Percentiles rank a stretch among this genome's conserved stretches.
Conservation (phyloP, 176 grass and related monocot species). For the Triticum timopheevii region DNA sequence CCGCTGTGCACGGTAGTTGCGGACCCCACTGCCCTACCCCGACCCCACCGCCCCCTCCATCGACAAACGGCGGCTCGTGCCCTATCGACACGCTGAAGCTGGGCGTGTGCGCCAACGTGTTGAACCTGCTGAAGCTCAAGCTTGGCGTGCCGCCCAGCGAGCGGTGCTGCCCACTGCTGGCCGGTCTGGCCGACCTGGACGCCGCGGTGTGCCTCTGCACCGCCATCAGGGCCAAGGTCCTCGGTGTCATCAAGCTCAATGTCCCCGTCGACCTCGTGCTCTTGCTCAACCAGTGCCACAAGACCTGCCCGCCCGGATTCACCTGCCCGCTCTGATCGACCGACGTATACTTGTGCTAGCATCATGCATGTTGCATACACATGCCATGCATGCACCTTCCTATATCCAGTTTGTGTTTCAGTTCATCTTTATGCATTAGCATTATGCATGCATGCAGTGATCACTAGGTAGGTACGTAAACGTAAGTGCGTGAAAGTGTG, state of each 20-base stretch:
- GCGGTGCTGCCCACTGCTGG: slow-evolving; percentile 39
- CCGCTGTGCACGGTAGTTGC: no score
- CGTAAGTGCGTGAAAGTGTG: background rate
- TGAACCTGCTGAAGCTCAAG: slow-evolving; percentile 29
- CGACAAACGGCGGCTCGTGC: no score
- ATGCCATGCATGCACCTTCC: background rate
- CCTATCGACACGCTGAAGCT: slow-evolving; percentile 49
- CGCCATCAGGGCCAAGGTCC: slow-evolving; percentile 50
- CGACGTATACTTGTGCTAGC: background rate
- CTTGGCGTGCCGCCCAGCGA: slow-evolving; percentile 25
- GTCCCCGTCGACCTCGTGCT: background rate
- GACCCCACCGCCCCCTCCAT: no score
- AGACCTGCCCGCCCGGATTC: background rate
- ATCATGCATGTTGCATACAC: background rate
- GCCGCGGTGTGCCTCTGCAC: slow-evolving; percentile 53
- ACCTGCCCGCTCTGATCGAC: background rate
- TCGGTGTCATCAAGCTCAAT: slow-evolving; percentile 40
- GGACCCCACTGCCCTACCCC: no score
- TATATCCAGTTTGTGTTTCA: background rate
- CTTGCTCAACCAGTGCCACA: slow-evolving; percentile 5
- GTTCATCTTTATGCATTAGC: background rate
- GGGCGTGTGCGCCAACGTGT: slow-evolving; percentile 31
- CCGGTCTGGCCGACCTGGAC: slow-evolving; percentile 29
- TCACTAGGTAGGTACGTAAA: background rate
- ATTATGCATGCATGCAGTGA: background rate